phyloP scores from a whole-genome alignment of 345 rosid genomes.

The Syzygium aqueum region DNA sequence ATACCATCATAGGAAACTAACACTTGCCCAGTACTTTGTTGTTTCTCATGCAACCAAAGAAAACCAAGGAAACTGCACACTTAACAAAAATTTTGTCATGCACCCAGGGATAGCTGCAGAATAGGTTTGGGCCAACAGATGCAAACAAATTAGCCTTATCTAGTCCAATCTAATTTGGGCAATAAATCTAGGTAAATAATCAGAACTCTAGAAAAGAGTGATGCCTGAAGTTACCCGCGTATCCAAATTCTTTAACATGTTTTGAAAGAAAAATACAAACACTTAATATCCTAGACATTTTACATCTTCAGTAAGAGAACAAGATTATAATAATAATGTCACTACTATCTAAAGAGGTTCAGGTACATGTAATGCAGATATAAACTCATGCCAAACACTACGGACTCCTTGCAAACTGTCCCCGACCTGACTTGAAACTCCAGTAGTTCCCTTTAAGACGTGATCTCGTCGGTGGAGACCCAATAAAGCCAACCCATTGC shows the following conservation, averaged over 20 bases:
- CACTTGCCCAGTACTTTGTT: background rate
- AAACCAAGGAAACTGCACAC: background rate
- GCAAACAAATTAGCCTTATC: background rate
- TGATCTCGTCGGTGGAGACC: background rate
- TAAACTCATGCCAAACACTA: background rate
- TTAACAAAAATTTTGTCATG: background rate
- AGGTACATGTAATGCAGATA: background rate
- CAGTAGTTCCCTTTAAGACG: background rate
- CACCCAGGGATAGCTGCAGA: background rate
- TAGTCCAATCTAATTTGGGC: background rate
- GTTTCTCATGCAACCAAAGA: background rate
- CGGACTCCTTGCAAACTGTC: background rate
- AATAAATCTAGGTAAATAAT: background rate
- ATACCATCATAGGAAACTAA: background rate
- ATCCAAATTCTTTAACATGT: background rate
- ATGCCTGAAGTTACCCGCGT: background rate
- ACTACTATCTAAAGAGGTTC: background rate
- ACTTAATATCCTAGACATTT: background rate
- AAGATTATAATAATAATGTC: background rate
- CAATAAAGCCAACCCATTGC: background rate
- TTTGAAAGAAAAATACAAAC: background rate
- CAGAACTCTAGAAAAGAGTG: background rate
- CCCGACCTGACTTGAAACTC: background rate
- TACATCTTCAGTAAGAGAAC: background rate
- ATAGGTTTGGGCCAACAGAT: background rate